Evolutionary conservation across 2,329 filamentous ascomycete genomes (phyloP).

Genomic region (Aurifilum marmelostoma): DNA sequence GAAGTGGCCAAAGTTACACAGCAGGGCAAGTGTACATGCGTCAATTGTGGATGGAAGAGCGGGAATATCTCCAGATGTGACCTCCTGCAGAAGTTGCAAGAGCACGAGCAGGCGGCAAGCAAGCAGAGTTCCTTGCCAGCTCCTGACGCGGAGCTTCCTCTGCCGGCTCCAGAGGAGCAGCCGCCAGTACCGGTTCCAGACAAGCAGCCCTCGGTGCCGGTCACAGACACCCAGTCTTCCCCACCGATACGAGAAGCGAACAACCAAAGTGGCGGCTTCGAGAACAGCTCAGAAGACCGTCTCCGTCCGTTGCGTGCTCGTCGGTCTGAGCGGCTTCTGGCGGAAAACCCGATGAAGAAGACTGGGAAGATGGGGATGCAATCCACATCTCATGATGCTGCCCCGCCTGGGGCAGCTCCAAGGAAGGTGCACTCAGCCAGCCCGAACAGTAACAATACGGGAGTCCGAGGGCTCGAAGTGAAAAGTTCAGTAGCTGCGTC

Average conservation of each 20-base stretch:
- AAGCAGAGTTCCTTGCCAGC: background rate
- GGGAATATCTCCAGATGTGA: background rate
- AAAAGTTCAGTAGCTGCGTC: background rate
- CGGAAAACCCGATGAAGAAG: background rate
- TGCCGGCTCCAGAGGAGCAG: background rate
- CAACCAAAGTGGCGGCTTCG: background rate
- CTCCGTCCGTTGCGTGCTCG: background rate
- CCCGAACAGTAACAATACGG: background rate
- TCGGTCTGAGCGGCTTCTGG: background rate
- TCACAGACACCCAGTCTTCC: background rate
- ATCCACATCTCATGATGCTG: background rate
- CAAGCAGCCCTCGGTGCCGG: background rate
- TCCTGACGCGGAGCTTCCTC: too few relatives aligned
- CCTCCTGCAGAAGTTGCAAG: background rate
- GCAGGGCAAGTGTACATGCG: constrained; percentile 10
- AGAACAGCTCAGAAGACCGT: background rate
- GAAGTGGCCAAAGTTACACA: constrained; percentile 6
- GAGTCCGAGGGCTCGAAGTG: background rate
- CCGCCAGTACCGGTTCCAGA: background rate
- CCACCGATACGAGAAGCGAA: too few relatives aligned
- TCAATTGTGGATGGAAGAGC: constrained; percentile 14
- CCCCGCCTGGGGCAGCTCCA: background rate
- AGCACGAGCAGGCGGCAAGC: background rate
- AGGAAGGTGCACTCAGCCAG: background rate
- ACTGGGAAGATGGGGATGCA: too few relatives aligned